phyloP scores from a whole-genome alignment of 2,329 filamentous ascomycete genomes.

The Cordyceps tenuipes region DNA sequence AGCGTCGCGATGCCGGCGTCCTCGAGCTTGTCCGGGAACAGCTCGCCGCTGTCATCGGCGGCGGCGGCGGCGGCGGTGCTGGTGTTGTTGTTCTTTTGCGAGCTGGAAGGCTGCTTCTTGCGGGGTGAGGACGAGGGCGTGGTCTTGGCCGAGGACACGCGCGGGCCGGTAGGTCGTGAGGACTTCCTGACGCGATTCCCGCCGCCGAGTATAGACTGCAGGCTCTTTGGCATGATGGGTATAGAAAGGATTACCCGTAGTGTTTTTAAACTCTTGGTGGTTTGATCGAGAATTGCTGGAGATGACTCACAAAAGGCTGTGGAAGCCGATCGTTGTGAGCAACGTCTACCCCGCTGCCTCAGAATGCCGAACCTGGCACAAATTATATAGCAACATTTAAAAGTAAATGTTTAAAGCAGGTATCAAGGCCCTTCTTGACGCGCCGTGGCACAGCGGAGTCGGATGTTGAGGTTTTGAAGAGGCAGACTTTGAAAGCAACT shows the following conservation, averaged over 20 bases:
- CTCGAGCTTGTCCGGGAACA: conserved; percentile 43
- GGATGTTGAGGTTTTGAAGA: too few species aligned
- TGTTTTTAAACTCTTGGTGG: not conserved
- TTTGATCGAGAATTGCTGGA: too few species aligned
- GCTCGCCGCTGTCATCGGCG: conserved; percentile 19
- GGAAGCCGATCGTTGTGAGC: not conserved
- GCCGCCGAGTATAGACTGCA: conserved; percentile 31
- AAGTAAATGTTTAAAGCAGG: not conserved
- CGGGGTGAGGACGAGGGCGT: conserved; percentile 12
- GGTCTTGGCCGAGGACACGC: not conserved
- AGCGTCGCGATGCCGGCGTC: conserved; percentile 50
- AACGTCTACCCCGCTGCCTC: not conserved
- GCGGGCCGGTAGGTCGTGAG: conserved; percentile 13
- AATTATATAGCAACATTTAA: not conserved
- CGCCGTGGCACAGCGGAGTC: not conserved
- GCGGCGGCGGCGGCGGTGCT: not conserved
- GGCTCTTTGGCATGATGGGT: conserved; percentile 22
- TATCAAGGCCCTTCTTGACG: too few species aligned
- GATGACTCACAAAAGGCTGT: too few species aligned
- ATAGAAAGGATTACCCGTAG: not conserved
- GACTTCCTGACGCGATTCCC: conserved; percentile 28
- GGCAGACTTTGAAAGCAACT: conserved; percentile 5
- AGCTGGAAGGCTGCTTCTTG: not conserved
- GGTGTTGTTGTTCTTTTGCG: conserved; percentile 4
- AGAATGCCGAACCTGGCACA: too few species aligned